Evolutionary conservation across 192 early-diverging fungal species (phyloP).

Genomic region (Anaeromyces robustus): DNA sequence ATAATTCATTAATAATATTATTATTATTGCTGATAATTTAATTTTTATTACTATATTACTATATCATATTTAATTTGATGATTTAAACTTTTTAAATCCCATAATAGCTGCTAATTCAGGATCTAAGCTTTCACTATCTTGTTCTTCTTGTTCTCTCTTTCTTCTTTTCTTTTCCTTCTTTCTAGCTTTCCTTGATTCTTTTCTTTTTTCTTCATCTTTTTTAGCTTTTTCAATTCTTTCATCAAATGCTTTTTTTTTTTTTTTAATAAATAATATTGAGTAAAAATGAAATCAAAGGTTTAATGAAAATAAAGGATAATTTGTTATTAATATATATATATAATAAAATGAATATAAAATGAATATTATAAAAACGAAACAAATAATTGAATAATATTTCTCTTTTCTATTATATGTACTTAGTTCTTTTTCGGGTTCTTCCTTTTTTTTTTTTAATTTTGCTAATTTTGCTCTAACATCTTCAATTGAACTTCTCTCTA

Average conservation of each 20-base stretch:
- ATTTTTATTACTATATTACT: too few species aligned
- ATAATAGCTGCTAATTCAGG: slow-evolving; percentile 60
- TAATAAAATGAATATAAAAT: neutral
- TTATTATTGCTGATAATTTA: too few species aligned
- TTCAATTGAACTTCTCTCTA: slow-evolving; percentile 55
- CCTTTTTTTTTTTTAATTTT: slow-evolving; percentile 50
- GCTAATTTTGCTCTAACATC: slow-evolving; percentile 60
- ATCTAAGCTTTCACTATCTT: slow-evolving; percentile 21
- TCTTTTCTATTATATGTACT: slow-evolving; percentile 5
- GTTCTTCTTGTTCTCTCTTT: slow-evolving; percentile 11
- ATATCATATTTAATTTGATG: neutral
- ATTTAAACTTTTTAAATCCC: slow-evolving; percentile 25
- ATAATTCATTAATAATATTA: too few species aligned
- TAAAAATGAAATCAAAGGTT: too few species aligned
- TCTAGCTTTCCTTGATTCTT: slow-evolving; percentile 35
- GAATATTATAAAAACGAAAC: too few species aligned
- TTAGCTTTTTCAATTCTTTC: slow-evolving; percentile 44
- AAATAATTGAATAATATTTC: slow-evolving; percentile 2
- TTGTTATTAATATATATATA: neutral
- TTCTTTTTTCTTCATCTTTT: slow-evolving; percentile 51
- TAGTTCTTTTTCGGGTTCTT: slow-evolving; percentile 36
- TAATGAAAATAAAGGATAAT: too few species aligned
- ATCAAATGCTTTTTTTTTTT: slow-evolving; percentile 35
- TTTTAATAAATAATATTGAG: slow-evolving; percentile 1
- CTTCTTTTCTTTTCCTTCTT: slow-evolving; percentile 25